phyloP scores from a whole-genome alignment of 768 basidiomycete genomes.

The Trametes sanguinea region DNA sequence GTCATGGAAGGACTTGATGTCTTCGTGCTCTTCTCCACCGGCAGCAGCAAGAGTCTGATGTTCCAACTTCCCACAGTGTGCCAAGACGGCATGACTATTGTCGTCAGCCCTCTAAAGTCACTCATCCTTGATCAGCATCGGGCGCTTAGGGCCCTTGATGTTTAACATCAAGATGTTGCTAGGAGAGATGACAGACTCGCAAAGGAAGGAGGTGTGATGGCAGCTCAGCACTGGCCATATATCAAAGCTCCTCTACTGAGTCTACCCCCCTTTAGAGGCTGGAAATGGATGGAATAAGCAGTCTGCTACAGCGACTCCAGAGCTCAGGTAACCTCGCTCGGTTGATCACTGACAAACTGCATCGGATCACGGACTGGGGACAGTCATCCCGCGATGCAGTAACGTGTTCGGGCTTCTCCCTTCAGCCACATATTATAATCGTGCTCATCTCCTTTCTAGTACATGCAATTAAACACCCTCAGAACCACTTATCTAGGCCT shows the following conservation, averaged over 20 bases:
- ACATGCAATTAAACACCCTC: conserved; percentile 63
- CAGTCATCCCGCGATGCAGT: conserved; percentile 88
- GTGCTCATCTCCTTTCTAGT: conserved; percentile 44
- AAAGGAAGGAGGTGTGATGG: conserved; percentile 44
- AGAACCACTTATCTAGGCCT: conserved; percentile 74
- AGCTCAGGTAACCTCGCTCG: conserved; percentile 63
- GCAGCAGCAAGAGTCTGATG: conserved; percentile 88
- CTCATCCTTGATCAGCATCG: conserved; percentile 90
- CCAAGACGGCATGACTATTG: conserved; percentile 76
- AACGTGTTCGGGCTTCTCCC: conserved; percentile 29
- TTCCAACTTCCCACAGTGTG: conserved; percentile 92
- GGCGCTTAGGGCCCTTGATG: conserved; percentile 58
- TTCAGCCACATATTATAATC: background rate
- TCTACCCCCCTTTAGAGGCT: conserved; percentile 91
- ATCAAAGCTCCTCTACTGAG: conserved; percentile 68
- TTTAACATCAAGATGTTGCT: conserved; percentile 73
- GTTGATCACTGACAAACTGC: conserved; percentile 96
- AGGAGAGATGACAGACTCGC: conserved; percentile 47
- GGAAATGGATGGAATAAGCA: conserved; percentile 58
- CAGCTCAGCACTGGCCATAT: conserved; percentile 43
- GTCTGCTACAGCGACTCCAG: conserved; percentile 61
- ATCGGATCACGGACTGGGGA: conserved; percentile 94
- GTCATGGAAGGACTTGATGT: conserved; percentile 83
- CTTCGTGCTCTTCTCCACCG: conserved; percentile 96
- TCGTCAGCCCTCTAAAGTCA: conserved; percentile 85